Conservation (phyloP, 331 rosid species). For the Quercus phellos region DNA sequence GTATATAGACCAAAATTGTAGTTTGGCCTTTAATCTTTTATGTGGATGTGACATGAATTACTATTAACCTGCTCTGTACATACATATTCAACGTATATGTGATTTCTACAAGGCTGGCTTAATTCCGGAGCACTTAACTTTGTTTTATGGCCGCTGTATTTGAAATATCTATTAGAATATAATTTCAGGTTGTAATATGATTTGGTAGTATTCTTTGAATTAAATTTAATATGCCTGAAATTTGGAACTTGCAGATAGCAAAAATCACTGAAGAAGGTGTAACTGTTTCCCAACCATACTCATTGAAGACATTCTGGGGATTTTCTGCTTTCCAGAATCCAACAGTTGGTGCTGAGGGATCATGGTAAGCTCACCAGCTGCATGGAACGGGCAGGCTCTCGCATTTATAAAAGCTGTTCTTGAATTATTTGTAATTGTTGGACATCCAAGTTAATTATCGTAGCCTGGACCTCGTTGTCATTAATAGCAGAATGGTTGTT, state of each 20-base stretch:
- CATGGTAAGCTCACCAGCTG: conserved; percentile 53
- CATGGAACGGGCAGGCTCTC: not conserved
- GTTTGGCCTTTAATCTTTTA: not conserved
- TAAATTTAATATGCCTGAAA: not conserved
- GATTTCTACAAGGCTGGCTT: not conserved
- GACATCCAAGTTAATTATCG: not conserved
- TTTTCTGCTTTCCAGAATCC: conserved; percentile 72
- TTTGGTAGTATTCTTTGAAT: not conserved
- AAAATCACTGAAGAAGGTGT: conserved; percentile 71
- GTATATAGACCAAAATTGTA: too few relatives aligned
- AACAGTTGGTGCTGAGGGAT: conserved; percentile 77
- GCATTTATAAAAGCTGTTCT: not conserved
- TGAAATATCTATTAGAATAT: not conserved
- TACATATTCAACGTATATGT: not conserved
- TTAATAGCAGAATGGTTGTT: not conserved
- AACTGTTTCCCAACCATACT: conserved; percentile 59
- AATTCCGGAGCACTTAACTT: not conserved
- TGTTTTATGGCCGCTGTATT: not conserved
- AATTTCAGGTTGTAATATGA: not conserved
- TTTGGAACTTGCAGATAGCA: conserved; percentile 59
- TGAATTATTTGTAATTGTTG: not conserved
- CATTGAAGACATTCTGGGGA: conserved; percentile 84
- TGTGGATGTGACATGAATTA: not conserved
- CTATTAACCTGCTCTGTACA: not conserved
- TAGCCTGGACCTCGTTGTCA: not conserved